Percentiles rank a stretch among this genome's conserved stretches.
Conservation (phyloP, 371 early-diverging fungal species). For the Mucor irregularis region DNA sequence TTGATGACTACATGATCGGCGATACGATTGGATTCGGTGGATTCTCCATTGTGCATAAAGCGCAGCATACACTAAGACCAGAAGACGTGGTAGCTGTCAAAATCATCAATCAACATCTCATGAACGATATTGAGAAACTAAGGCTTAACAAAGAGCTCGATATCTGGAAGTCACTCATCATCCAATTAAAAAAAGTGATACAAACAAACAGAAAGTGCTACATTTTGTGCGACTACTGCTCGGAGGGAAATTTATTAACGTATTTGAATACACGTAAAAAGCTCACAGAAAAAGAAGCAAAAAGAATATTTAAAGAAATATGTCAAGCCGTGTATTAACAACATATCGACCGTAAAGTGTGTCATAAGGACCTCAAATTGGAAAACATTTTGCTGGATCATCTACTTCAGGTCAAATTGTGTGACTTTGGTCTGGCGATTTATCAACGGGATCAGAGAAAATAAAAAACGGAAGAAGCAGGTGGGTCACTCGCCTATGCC, state of each 20-base stretch:
- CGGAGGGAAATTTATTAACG: slow-evolving; percentile 57
- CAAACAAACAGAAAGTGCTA: slow-evolving; percentile 52
- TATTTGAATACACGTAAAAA: slow-evolving; percentile 12
- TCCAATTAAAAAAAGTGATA: slow-evolving; percentile 61
- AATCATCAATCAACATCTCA: slow-evolving; percentile 40
- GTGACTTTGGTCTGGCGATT: slow-evolving; percentile 96
- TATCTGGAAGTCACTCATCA: slow-evolving; percentile 73
- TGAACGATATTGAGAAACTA: slow-evolving; percentile 7
- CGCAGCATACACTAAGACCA: slow-evolving; percentile 28
- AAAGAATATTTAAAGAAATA: slow-evolving; percentile 67
- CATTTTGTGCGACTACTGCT: slow-evolving; percentile 69
- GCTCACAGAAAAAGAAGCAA: slow-evolving; percentile 48
- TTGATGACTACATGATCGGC: slow-evolving; percentile 65
- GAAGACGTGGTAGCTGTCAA: slow-evolving; percentile 57
- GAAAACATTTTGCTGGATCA: slow-evolving; percentile 83
- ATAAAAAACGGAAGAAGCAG: slow-evolving; percentile 21
- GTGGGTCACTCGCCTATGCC: slow-evolving; percentile 73
- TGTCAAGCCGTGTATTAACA: slow-evolving; percentile 75
- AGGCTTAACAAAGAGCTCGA: slow-evolving; percentile 57
- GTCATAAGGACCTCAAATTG: slow-evolving; percentile 92
- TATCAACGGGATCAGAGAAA: too few relatives aligned
- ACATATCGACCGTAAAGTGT: slow-evolving; percentile 72
- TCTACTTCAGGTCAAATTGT: slow-evolving; percentile 63
- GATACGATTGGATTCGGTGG: slow-evolving; percentile 66
- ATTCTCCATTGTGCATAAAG: slow-evolving; percentile 68